Percentiles rank a stretch among this genome's conserved stretches.
These are phyloP conservation scores for Pseudohyphozyma bogoriensis DNA, from an alignment of 768 basidiomycete species.

Conservation along the genomic window DNA sequence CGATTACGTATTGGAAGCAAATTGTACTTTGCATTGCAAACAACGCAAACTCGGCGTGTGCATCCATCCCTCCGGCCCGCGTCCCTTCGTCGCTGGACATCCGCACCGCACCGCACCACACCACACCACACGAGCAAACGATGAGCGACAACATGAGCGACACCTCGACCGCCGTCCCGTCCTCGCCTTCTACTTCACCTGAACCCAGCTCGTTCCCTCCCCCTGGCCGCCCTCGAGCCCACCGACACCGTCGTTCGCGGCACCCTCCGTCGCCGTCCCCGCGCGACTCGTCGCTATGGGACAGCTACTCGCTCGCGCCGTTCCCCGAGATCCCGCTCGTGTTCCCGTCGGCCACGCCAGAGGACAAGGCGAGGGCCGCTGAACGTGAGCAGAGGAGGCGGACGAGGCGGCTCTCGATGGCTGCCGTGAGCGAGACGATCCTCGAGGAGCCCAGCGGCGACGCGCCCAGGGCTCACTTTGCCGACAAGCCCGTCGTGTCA, in stretches of 20 bases:
- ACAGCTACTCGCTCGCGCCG: not conserved
- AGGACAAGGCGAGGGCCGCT: too few species aligned
- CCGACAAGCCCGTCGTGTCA: too few species aligned
- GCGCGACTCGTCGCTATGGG: not conserved
- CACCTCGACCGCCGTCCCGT: not conserved
- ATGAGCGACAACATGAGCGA: not conserved
- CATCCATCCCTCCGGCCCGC: not conserved
- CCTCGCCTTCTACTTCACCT: not conserved
- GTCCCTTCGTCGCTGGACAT: not conserved
- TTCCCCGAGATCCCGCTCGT: too few species aligned
- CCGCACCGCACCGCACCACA: not conserved
- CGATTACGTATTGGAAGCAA: not conserved
- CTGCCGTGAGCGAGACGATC: too few species aligned
- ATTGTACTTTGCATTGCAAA: not conserved
- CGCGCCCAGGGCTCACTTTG: too few species aligned
- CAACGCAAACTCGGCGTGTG: not conserved
- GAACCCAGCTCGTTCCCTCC: not conserved
- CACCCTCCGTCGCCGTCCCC: not conserved
- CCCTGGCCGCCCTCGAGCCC: not conserved
- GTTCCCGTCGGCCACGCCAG: too few species aligned
- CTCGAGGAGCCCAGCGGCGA: too few species aligned
- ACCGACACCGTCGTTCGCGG: not conserved
- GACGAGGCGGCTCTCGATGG: too few species aligned
- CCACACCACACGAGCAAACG: not conserved
- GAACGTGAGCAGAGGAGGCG: too few species aligned